These are phyloP conservation scores for Agastache rugosa DNA, from an alignment of 257 asterid genomes.

Conservation along the genomic window DNA sequence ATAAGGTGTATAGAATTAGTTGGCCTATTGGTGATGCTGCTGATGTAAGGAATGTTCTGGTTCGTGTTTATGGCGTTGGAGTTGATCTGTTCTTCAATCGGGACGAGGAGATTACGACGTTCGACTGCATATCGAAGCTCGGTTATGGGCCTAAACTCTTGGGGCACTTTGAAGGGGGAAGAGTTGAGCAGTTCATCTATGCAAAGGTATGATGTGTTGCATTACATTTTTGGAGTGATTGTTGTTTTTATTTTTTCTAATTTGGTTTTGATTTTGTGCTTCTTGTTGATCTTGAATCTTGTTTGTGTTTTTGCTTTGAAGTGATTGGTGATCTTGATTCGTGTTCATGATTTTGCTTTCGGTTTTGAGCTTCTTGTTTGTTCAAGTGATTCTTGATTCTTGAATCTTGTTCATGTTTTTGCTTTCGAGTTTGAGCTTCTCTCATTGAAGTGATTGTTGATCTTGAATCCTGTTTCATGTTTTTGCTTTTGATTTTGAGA, in stretches of 20 bases:
- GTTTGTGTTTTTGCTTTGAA: background rate
- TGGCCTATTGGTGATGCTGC: slow-evolving; percentile 55
- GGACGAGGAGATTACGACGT: slow-evolving; percentile 76
- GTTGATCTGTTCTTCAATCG: slow-evolving; percentile 80
- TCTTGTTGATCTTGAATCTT: background rate
- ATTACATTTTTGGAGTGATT: background rate
- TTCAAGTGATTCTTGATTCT: background rate
- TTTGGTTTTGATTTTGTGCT: background rate
- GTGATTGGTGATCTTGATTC: background rate
- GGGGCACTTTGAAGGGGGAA: slow-evolving; percentile 68
- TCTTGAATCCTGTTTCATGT: background rate
- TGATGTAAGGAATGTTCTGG: slow-evolving; percentile 58
- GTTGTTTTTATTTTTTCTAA: background rate
- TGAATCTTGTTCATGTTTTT: background rate
- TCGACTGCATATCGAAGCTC: slow-evolving; percentile 57
- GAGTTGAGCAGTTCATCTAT: slow-evolving; percentile 93
- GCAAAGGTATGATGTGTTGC: slow-evolving; percentile 64
- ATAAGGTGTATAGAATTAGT: slow-evolving; percentile 66
- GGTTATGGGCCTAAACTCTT: slow-evolving; percentile 88
- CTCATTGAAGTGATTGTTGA: background rate
- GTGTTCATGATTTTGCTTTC: background rate
- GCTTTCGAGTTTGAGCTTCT: background rate
- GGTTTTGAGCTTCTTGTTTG: background rate
- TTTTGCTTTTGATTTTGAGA: background rate
- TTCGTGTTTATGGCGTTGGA: slow-evolving; percentile 87